These are phyloP conservation scores for Penicillium angulare DNA, from an alignment of 495 filamentous ascomycete genomes.

Conservation along the genomic window DNA sequence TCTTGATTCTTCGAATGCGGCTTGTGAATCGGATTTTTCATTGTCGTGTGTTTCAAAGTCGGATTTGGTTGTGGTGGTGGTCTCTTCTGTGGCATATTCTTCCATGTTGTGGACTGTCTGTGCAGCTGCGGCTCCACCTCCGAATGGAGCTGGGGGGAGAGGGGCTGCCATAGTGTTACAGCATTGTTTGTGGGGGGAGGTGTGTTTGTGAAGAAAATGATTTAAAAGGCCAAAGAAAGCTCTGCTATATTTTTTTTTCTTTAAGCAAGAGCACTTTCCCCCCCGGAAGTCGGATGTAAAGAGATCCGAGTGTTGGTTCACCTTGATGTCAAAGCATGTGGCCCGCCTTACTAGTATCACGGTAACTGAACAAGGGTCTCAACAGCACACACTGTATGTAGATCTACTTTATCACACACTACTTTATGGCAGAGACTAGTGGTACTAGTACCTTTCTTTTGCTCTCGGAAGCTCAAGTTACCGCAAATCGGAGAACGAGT, in stretches of 20 bases:
- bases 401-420: neutral
- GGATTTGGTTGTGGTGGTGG: neutral
- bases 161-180: constrained; percentile 8
- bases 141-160: constrained; percentile 22
- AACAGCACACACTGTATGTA: too few relatives aligned
- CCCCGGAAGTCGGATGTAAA: constrained; percentile 10
- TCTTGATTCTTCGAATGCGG: constrained; percentile 21
- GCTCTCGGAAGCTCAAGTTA: neutral
- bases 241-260: neutral
- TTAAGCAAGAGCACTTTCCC: too few relatives aligned
- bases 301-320: neutral
- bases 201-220: neutral
- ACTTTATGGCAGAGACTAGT: too few relatives aligned
- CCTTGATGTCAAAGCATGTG: too few relatives aligned
- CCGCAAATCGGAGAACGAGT: neutral
- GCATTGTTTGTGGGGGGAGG: constrained; percentile 1
- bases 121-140: constrained; percentile 12
- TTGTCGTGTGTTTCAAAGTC: neutral
- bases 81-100: neutral
- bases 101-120: constrained; percentile 7
- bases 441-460: too few relatives aligned
- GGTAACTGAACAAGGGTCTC: too few relatives aligned
- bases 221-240: neutral
- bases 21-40: too few relatives aligned
- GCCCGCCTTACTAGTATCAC: too few relatives aligned